These are phyloP conservation scores for Trichomonascaceae sp. DNA, from an alignment of 1,139 yeast species.

Conservation along the genomic window DNA sequence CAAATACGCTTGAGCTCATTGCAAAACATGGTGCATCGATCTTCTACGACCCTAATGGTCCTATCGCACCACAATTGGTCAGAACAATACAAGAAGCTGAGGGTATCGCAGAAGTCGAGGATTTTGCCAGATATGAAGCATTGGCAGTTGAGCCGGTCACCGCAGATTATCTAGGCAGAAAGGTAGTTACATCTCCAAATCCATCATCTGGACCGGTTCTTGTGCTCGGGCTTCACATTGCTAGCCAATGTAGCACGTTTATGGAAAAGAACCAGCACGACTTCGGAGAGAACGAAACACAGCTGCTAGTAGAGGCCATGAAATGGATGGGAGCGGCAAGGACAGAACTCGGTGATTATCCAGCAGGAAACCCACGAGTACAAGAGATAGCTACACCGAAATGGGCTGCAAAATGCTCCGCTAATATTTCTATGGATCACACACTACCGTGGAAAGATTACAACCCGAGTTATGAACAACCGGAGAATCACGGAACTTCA, in stretches of 20 bases:
- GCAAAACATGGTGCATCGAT: conserved; percentile 71
- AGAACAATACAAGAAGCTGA: conserved; percentile 42
- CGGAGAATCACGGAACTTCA: conserved; percentile 82
- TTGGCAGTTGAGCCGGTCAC: conserved; percentile 51
- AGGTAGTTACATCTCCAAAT: conserved; percentile 65
- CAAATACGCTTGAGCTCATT: conserved; percentile 58
- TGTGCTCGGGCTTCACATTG: conserved; percentile 63
- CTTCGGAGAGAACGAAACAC: conserved; percentile 46
- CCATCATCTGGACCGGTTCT: conserved; percentile 82
- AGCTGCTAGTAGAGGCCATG: conserved; percentile 75
- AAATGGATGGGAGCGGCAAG: conserved; percentile 90
- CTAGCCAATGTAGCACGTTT: conserved; percentile 35
- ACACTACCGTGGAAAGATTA: conserved; percentile 71
- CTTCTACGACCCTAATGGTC: conserved; percentile 78
- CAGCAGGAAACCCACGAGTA: conserved; percentile 24
- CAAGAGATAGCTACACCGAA: conserved; percentile 36
- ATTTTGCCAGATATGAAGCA: conserved; percentile 58
- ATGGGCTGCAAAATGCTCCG: conserved; percentile 52
- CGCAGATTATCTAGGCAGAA: conserved; percentile 42
- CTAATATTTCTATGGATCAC: conserved; percentile 43
- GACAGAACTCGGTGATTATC: conserved; percentile 69
- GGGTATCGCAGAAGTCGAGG: conserved; percentile 57
- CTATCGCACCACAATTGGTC: conserved; percentile 57
- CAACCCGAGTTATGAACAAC: conserved; percentile 67
- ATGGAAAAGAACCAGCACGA: conserved; percentile 34